Percentiles rank a stretch among this genome's conserved stretches.
These are phyloP conservation scores for Coniochaeta prunicola DNA, from an alignment of 2,329 filamentous ascomycete genomes.

Conservation along the genomic window DNA sequence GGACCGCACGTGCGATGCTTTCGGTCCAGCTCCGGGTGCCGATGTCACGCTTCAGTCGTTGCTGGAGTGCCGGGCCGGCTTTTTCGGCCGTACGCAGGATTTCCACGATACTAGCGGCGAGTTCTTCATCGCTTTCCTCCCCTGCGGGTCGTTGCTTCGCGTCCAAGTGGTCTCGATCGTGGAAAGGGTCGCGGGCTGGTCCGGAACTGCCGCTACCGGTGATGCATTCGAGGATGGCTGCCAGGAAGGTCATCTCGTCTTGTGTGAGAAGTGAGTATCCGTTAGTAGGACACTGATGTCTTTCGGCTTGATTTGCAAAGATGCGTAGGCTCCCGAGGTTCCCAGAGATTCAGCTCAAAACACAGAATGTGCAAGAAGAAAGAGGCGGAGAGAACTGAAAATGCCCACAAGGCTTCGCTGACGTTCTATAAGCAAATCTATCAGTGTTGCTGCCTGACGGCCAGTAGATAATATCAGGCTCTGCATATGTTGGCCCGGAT, in stretches of 20 bases:
- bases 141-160: neutral
- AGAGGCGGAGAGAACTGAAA: too few species aligned
- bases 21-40: constrained; percentile 11
- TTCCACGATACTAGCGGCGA: neutral
- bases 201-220: neutral
- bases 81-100: neutral
- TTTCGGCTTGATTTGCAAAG: neutral
- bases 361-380: too few species aligned
- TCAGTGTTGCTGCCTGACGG: too few species aligned
- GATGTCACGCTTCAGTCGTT: constrained; percentile 3
- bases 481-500: neutral
- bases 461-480: too few species aligned
- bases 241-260: neutral
- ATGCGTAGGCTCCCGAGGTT: neutral
- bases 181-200: neutral
- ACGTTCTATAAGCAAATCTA: too few species aligned
- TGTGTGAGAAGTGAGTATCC: neutral
- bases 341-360: too few species aligned
- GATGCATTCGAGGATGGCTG: neutral
- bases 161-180: neutral
- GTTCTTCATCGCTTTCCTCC: neutral
- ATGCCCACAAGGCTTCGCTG: too few species aligned
- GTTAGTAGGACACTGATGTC: neutral
- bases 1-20: constrained; percentile 9
- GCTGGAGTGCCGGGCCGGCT: constrained; percentile 5